Conservation (phyloP, 164 flowering plant genomes). For the Cinnamomum micranthum region DNA sequence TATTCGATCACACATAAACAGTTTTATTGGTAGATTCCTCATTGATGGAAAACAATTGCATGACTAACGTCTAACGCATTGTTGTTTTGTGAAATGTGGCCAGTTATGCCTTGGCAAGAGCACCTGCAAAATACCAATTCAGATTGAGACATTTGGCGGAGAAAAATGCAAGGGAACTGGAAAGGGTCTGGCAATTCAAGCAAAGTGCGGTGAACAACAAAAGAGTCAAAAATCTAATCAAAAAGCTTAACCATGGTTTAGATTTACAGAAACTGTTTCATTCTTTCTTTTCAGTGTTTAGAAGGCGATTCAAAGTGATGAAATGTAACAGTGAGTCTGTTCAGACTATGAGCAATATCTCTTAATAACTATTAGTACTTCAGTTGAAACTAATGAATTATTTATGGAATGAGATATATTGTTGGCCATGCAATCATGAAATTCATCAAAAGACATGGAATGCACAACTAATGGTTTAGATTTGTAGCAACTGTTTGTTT, state of each 20-base stretch:
- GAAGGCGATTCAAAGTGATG: too few relatives aligned
- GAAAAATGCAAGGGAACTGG: slow-evolving; percentile 31
- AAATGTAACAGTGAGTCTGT: too few relatives aligned
- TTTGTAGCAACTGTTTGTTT: too few relatives aligned
- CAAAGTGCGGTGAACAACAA: slow-evolving; percentile 28
- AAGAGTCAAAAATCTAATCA: neutral
- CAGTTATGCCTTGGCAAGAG: slow-evolving; percentile 75
- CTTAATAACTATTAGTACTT: too few relatives aligned
- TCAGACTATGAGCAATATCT: too few relatives aligned
- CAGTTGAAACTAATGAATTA: too few relatives aligned
- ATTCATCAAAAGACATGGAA: neutral
- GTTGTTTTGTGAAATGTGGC: slow-evolving; percentile 1
- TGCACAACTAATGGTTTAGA: neutral
- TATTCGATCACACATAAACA: neutral
- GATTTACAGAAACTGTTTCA: neutral
- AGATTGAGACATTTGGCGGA: slow-evolving; percentile 25
- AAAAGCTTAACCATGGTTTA: neutral
- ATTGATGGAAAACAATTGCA: too few relatives aligned
- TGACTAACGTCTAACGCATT: neutral
- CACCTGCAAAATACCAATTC: slow-evolving; percentile 42
- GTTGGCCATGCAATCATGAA: neutral
- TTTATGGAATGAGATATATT: too few relatives aligned
- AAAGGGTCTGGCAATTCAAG: slow-evolving; percentile 72
- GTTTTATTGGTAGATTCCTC: too few relatives aligned
- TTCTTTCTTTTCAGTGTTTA: too few relatives aligned